Conservation (phyloP, 163 green algal genomes). For the Scenedesmus sp. region DNA sequence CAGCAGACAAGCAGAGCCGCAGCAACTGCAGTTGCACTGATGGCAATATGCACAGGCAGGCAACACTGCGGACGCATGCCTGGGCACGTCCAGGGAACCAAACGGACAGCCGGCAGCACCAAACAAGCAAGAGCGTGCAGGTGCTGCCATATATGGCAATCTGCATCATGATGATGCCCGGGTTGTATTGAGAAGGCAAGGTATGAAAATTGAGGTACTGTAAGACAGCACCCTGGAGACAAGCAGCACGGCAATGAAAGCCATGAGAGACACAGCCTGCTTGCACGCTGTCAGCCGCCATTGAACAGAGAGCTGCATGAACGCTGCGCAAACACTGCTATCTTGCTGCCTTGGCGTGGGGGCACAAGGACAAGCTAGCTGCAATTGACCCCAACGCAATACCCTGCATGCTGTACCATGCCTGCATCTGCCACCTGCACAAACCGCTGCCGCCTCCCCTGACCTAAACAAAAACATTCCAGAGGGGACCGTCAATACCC, state of each 20-base stretch:
- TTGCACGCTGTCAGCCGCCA: not conserved
- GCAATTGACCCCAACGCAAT: not conserved
- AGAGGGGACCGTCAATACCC: not conserved
- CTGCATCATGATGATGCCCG: not conserved
- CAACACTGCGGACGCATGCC: not conserved
- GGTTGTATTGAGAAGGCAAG: not conserved
- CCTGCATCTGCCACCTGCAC: not conserved
- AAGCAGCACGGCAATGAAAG: not conserved
- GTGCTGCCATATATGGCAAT: not conserved
- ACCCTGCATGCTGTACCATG: not conserved
- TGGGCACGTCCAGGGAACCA: not conserved
- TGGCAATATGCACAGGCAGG: not conserved
- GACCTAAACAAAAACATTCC: not conserved
- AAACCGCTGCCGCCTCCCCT: not conserved
- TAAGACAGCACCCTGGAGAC: not conserved
- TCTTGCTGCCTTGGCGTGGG: not conserved
- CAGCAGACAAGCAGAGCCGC: not conserved
- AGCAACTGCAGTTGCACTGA: not conserved
- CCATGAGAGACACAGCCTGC: not conserved
- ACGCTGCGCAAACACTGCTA: not conserved
- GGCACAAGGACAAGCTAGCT: not conserved
- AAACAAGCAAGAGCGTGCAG: not conserved
- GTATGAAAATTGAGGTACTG: not conserved
- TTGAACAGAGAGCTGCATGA: not conserved
- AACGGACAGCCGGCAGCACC: not conserved